Evolutionary conservation across 805 yeast species (phyloP), one percentile per base, ranked within the genome.

Genomic region (Vanderwaltozyma polyspora): DNA sequence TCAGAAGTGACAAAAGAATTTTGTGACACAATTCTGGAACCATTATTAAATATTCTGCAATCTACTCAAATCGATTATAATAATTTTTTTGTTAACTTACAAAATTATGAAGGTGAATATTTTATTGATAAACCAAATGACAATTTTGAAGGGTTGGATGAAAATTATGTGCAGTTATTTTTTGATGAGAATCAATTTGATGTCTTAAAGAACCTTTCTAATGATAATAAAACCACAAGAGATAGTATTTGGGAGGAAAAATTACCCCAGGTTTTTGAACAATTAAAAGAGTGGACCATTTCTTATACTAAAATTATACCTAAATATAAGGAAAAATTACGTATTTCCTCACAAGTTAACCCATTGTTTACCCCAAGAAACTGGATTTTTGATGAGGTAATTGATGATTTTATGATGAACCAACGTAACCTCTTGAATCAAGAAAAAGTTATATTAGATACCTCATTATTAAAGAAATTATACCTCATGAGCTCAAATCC

Each of bases 381-480:
- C 42, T 84, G 94, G 86, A 77, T 87, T 34, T 63, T 91, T 35
- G 84, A 85, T 35, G 87, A 86, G 40, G 95, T 85, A 1, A 77
- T 83, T 30, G 67, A 70, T 19, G 59, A 62, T 29, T 67, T 76
- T 0, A 63, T 68, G 25, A 81, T 74, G 2, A 62, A 67, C 19
- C 57, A 60, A 28, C 63, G 63, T n/a, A 64, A 70, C 24, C 76
- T 75, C 49, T 49, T 57, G 5, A 34, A 44, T 19, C 43, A 52
- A 25, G 47, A 49, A 2, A 32, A 38, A 0, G 39, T 44, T 2
- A 19, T 36, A 6, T 24, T 52, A 6, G 56, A 52, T 29, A 39
- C 66, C 10, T 60, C 64, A 1, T 60, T 70, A 28, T 61, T 86
- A 40, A 50, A 72, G 21, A 81, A 81, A 45, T 62, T 86, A 10